A percentile compares a stretch with the other conserved stretches of the same genome.
Conservation (phyloP, 495 filamentous ascomycete genomes). For the Pseudevernia furfuracea region DNA sequence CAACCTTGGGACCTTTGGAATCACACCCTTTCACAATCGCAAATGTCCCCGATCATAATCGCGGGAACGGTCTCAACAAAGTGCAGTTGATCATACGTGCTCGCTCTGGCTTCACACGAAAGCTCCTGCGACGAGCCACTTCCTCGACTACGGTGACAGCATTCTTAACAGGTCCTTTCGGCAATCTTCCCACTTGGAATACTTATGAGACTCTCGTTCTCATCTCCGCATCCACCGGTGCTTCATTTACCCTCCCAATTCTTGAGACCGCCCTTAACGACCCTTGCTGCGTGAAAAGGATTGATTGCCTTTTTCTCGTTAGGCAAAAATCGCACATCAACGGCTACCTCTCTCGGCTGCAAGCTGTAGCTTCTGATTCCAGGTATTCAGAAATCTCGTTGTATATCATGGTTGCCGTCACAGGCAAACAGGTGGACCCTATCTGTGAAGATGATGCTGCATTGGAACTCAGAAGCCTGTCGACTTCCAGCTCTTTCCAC, state of each 20-base stretch:
- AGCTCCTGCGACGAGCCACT: constrained; percentile 46
- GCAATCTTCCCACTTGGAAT: constrained; percentile 47
- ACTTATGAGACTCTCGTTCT: constrained; percentile 53
- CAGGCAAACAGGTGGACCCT: not conserved
- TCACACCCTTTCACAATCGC: constrained; percentile 79
- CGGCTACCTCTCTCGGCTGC: constrained; percentile 7
- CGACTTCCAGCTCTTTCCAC: not conserved
- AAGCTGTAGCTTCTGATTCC: constrained; percentile 19
- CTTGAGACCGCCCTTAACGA: constrained; percentile 45
- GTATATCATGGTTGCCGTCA: constrained; percentile 1
- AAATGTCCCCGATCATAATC: constrained; percentile 47
- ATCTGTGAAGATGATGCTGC: not conserved
- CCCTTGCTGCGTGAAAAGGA: constrained; percentile 11
- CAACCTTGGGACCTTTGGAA: constrained; percentile 59
- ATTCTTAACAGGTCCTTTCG: constrained; percentile 51
- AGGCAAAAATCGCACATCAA: constrained; percentile 6
- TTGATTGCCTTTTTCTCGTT: constrained; percentile 7
- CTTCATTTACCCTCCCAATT: constrained; percentile 49
- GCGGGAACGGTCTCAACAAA: constrained; percentile 12
- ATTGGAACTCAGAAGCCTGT: not conserved
- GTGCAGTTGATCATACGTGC: constrained; percentile 27
- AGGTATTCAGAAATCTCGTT: not conserved
- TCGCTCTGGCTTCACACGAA: constrained; percentile 53
- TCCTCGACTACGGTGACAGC: constrained; percentile 29
- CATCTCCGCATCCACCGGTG: constrained; percentile 51